Evolutionary conservation across 2,329 filamentous ascomycete species (phyloP).

Genomic region (Ascochyta lentis): DNA sequence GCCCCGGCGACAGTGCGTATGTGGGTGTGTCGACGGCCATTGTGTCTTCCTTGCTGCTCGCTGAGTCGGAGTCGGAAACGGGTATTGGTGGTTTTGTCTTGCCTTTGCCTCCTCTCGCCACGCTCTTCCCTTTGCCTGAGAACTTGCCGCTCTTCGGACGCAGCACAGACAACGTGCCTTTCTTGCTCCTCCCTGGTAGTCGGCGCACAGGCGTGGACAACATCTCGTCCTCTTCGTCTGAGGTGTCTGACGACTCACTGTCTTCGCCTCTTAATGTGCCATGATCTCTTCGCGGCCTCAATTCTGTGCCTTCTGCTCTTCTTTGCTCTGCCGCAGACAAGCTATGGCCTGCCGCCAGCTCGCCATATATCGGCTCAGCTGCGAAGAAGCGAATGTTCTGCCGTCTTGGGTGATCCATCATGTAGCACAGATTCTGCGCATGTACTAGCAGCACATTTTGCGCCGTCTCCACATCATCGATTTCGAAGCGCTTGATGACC

Average conservation of each 20-base stretch:
- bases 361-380: conserved; percentile 43
- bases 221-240: conserved; percentile 28
- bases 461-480: conserved; percentile 44
- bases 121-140: conserved; percentile 43
- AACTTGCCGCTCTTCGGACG: conserved; percentile 45
- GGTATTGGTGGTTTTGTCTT: conserved; percentile 32
- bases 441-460: conserved; percentile 45
- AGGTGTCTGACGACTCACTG: conserved; percentile 33
- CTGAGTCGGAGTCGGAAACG: conserved; percentile 20
- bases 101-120: conserved; percentile 31
- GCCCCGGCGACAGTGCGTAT: conserved; percentile 32
- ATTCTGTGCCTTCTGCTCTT: conserved; percentile 37
- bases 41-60: conserved; percentile 31
- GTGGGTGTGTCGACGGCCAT: conserved; percentile 40
- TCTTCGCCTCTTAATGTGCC: conserved; percentile 31
- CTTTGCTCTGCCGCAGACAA: conserved; percentile 41
- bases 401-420: conserved; percentile 47
- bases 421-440: conserved; percentile 46
- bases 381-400: conserved; percentile 38
- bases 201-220: conserved; percentile 33
- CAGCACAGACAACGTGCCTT: conserved; percentile 44
- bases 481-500: conserved; percentile 46
- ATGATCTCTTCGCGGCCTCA: conserved; percentile 41
- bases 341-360: conserved; percentile 35
- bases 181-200: conserved; percentile 26